These are phyloP conservation scores for Gracilaria vermiculophylla DNA, from an alignment of 23 red algal species.

Conservation along the genomic window DNA sequence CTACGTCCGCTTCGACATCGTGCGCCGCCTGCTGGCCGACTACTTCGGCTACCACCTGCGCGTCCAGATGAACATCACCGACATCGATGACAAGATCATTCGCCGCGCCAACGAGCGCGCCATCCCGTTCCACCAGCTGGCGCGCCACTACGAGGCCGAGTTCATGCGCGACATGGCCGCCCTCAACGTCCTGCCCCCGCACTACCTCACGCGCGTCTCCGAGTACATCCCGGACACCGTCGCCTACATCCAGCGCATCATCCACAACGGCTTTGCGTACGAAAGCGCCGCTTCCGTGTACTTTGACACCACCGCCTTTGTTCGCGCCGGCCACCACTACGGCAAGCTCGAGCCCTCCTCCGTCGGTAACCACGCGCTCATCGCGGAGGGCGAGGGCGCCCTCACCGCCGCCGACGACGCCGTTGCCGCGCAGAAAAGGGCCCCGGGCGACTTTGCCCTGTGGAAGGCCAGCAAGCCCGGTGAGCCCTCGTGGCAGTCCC, in stretches of 20 bases:
- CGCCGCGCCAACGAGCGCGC: slow-evolving; percentile 60
- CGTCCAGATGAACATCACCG: slow-evolving; percentile 97
- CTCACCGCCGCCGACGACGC: slow-evolving; percentile 35
- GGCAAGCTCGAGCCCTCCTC: slow-evolving; percentile 88
- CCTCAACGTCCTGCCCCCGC: slow-evolving; percentile 78
- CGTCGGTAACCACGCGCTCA: slow-evolving; percentile 63
- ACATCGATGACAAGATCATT: slow-evolving; percentile 99
- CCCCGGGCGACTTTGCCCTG: slow-evolving; percentile 82
- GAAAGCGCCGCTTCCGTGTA: slow-evolving; percentile 83
- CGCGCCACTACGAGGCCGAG: slow-evolving; percentile 69
- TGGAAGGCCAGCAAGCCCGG: slow-evolving; percentile 87
- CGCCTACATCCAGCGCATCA: slow-evolving; percentile 69
- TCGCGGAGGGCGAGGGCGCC: slow-evolving; percentile 78
- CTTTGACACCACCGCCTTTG: slow-evolving; percentile 93
- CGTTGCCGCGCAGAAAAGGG: slow-evolving; percentile 65
- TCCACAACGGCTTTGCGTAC: slow-evolving; percentile 82
- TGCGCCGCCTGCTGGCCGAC: slow-evolving; percentile 83
- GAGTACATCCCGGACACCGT: slow-evolving; percentile 93
- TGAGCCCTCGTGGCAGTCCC: slow-evolving; percentile 88
- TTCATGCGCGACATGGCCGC: slow-evolving; percentile 89
- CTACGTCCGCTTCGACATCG: slow-evolving; percentile 92
- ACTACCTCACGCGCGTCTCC: slow-evolving; percentile 80
- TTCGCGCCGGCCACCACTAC: slow-evolving; percentile 62
- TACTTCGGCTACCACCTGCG: slow-evolving; percentile 81
- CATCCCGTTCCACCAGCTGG: slow-evolving; percentile 62